Conservation (phyloP, 768 basidiomycete species). For the Podaxis sp. region DNA sequence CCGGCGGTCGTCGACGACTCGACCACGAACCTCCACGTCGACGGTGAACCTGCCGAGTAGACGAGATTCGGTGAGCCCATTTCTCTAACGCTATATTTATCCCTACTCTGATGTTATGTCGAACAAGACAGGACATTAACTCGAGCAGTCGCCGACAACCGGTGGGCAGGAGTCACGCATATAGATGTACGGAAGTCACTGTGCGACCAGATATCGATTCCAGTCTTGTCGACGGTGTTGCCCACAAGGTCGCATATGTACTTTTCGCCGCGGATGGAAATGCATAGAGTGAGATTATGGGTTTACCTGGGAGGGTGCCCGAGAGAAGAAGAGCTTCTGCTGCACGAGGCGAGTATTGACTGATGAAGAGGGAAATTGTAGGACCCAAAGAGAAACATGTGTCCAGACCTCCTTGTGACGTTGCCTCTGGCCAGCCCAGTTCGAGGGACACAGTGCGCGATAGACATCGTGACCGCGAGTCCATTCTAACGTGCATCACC, state of each 20-base stretch:
- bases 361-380: background rate
- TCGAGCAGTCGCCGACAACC: background rate
- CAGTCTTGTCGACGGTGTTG: background rate
- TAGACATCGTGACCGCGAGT: too few species aligned
- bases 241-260: background rate
- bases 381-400: background rate
- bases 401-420: background rate
- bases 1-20: background rate
- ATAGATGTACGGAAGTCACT: too few species aligned
- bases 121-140: background rate
- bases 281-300: background rate
- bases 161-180: too few species aligned
- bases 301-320: background rate
- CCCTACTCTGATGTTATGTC: background rate
- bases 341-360: conserved; percentile 4
- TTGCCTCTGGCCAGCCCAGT: background rate
- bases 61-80: background rate
- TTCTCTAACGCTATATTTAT: background rate
- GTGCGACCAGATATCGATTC: background rate
- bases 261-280: background rate
- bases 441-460: background rate
- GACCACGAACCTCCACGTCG: background rate
- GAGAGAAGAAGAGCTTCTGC: background rate
- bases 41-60: background rate
- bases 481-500: too few species aligned